These are phyloP conservation scores for Penicillium turbatum DNA, from an alignment of 495 filamentous ascomycete species.

Conservation along the genomic window DNA sequence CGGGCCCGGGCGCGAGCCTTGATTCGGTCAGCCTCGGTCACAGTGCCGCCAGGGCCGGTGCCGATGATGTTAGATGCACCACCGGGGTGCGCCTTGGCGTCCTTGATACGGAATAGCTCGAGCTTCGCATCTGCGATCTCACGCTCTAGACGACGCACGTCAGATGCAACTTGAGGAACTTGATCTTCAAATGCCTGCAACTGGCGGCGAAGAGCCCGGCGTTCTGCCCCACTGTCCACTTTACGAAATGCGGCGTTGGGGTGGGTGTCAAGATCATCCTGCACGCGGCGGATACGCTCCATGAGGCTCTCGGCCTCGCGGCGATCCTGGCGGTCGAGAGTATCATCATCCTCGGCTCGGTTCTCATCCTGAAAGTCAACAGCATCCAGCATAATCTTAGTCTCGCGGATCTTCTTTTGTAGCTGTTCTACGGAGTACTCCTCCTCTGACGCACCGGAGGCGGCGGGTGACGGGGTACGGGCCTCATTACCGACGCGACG, in stretches of 20 bases:
- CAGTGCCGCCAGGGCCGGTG: constrained; percentile 83
- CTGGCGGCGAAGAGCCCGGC: constrained; percentile 78
- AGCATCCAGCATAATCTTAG: constrained; percentile 92
- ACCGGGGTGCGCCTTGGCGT: constrained; percentile 87
- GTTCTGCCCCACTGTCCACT: constrained; percentile 80
- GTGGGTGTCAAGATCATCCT: constrained; percentile 94
- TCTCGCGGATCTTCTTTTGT: constrained; percentile 89
- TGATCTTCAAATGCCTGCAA: constrained; percentile 84
- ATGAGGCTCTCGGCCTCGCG: constrained; percentile 93
- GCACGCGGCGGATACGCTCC: constrained; percentile 83
- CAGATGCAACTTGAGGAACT: constrained; percentile 85
- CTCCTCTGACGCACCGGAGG: constrained; percentile 72
- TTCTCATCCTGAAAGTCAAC: constrained; percentile 96
- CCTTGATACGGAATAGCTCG: constrained; percentile 89
- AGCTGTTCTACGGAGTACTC: constrained; percentile 84
- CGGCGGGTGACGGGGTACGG: constrained; percentile 67
- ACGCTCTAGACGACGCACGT: constrained; percentile 86
- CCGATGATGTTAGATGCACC: constrained; percentile 82
- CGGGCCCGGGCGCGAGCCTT: constrained; percentile 94
- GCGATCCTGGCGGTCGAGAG: constrained; percentile 82
- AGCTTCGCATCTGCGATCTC: constrained; percentile 87
- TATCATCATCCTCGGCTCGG: constrained; percentile 83
- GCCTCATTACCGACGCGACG: constrained; percentile 70
- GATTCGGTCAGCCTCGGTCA: constrained; percentile 91
- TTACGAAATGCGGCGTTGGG: constrained; percentile 71